Conservation (phyloP, 2,329 filamentous ascomycete genomes). For the Bipolaris gigantea region DNA sequence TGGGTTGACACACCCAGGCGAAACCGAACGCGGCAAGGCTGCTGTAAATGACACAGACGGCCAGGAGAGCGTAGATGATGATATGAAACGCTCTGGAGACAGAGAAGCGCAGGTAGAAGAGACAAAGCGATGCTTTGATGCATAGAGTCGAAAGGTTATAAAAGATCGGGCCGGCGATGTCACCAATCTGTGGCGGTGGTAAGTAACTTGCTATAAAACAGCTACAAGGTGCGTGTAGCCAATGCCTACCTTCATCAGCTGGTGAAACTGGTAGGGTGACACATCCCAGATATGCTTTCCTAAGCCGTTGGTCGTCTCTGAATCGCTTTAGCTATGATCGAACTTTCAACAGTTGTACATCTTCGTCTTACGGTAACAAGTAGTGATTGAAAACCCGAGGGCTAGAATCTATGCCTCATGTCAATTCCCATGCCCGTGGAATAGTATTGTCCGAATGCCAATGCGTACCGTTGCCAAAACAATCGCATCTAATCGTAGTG, state of each 20-base stretch:
- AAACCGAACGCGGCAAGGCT: conserved; percentile 18
- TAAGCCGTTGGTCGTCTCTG: conserved; percentile 22
- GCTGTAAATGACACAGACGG: conserved; percentile 17
- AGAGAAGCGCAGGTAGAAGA: conserved; percentile 20
- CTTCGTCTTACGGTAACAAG: conserved; percentile 10
- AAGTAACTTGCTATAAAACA: not conserved
- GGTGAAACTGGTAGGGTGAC: conserved; percentile 11
- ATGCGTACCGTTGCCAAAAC: conserved; percentile 12
- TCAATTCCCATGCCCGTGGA: not conserved
- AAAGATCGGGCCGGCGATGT: conserved; percentile 19
- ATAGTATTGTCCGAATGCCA: not conserved
- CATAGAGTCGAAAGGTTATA: conserved; percentile 18
- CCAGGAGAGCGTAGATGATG: conserved; percentile 13
- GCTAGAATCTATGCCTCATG: conserved; percentile 10
- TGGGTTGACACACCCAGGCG: conserved; percentile 20
- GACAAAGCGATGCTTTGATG: conserved; percentile 18
- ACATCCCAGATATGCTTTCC: conserved; percentile 20
- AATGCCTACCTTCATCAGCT: conserved; percentile 19
- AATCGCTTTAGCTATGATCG: not conserved
- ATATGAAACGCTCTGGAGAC: conserved; percentile 11
- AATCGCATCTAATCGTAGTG: conserved; percentile 8
- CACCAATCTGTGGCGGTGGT: conserved; percentile 12
- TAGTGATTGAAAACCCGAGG: conserved; percentile 15
- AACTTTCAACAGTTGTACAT: not conserved
- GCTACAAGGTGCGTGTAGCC: not conserved